phyloP scores from a whole-genome alignment of 768 basidiomycete genomes.

The Galerina marginata region DNA sequence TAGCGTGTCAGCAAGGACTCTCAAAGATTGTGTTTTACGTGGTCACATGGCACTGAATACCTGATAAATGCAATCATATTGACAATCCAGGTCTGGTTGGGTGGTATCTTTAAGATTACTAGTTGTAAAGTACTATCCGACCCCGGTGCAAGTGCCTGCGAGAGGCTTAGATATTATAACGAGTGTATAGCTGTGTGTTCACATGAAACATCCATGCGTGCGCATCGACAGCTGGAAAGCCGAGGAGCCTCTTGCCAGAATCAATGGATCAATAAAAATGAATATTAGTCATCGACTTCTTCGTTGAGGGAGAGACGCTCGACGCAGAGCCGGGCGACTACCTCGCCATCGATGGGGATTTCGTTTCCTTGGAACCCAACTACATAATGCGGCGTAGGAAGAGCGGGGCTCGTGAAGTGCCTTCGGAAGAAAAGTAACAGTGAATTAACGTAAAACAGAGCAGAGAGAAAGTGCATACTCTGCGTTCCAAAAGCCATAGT shows the following conservation, averaged over 20 bases:
- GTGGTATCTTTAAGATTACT: not conserved
- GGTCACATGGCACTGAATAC: no score
- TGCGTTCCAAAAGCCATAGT: conserved; percentile 86
- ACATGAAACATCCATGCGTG: not conserved
- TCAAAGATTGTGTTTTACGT: no score
- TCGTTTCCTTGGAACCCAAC: conserved; percentile 88
- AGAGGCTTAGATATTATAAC: conserved; percentile 10
- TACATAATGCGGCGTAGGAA: conserved; percentile 75
- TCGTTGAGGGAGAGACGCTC: conserved; percentile 61
- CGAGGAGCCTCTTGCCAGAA: no score
- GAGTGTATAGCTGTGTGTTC: conserved; percentile 6
- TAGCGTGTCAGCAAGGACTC: no score
- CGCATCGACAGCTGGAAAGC: not conserved
- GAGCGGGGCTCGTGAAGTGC: conserved; percentile 73
- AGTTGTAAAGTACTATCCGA: conserved; percentile 12
- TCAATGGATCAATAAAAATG: not conserved
- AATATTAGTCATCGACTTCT: conserved; percentile 63
- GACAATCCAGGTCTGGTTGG: not conserved
- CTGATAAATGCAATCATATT: not conserved
- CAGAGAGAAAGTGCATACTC: conserved; percentile 43
- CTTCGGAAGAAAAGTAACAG: conserved; percentile 38
- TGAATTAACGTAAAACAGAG: not conserved
- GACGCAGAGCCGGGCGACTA: conserved; percentile 64
- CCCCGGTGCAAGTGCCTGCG: not conserved
- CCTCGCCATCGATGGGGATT: conserved; percentile 81